Base-by-base conservation (phyloP, 768 basidiomycete genomes). In the Pleurotus salmoneostramineus region DNA sequence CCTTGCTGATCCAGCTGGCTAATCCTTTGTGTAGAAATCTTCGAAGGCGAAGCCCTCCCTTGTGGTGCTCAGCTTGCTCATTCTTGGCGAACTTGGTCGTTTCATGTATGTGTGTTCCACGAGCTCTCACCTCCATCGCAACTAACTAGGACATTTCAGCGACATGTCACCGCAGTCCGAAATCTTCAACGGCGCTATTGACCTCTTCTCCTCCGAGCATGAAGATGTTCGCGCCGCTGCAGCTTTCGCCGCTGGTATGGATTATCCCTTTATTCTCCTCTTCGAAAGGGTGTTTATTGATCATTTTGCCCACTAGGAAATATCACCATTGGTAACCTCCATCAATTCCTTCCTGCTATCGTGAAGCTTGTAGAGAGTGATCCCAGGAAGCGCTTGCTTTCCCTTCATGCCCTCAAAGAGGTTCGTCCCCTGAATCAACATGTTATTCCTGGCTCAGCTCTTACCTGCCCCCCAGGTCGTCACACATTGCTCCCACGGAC, bases 401-500 rank as follows among this genome's bases (percentile, higher is more conserved):
- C 93, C 7, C 78, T 99, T 27, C 93, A 98, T 66, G 93, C 96
- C 7, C 75, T 98, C 50, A 97, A 97, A 71, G 96, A 98, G 81
- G 92, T 88, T 17, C 52, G 77, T 61, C 4, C 55, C n/a, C 7
- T 7, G 42, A 27, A 27, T 27, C 21, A 27, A 27, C 17, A 14
- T 14, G 32, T 50, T 56, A 32, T 10, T 21, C 11, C 2, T 32
- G 11, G 32, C 6, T 3, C 32, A 15, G 32, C 35, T 5, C n/a
- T 12, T 21, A 37, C 45, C 15, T 11, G 37, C 7, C 40, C 8
- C 44, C 42, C 37, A 94, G 91, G 92, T 96, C 48, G 94, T 98
- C 57, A 91, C 92, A 0, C 93, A 98, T 69, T 93, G 90, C 59
- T 88, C 91, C 6, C 82, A 88, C 58, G 84, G 83, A 0, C 92